These are phyloP conservation scores for Pyrenophora seminiperda DNA, from an alignment of 2,329 filamentous ascomycete species.

Conservation along the genomic window DNA sequence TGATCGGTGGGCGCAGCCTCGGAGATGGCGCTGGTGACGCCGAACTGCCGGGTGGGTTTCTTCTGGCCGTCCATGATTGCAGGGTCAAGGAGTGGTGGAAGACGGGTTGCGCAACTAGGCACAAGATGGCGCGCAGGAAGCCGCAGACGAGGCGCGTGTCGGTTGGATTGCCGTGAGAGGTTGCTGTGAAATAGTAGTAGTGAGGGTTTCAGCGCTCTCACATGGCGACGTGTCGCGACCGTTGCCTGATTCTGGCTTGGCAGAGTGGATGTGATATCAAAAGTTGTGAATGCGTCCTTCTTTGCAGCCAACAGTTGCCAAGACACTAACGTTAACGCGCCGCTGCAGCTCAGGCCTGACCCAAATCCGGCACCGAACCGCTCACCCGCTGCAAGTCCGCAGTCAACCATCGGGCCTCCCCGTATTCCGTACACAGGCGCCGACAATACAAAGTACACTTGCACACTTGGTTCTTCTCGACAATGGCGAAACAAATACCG, in stretches of 20 bases:
- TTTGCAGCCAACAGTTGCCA: conserved; percentile 23
- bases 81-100: conserved; percentile 6
- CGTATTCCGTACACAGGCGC: not conserved
- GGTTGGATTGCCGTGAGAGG: conserved; percentile 19
- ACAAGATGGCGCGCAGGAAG: conserved; percentile 20
- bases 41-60: conserved; percentile 55
- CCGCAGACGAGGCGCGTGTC: conserved; percentile 24
- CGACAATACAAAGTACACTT: too few relatives aligned
- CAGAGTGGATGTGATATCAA: conserved; percentile 24
- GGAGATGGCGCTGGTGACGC: conserved; percentile 85
- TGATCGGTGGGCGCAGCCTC: conserved; percentile 73
- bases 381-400: conserved; percentile 2
- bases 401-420: not conserved
- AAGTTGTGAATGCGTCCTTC: conserved; percentile 19
- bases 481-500: conserved; percentile 22
- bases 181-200: conserved; percentile 5
- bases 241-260: conserved; percentile 13
- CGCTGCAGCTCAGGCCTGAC: conserved; percentile 2
- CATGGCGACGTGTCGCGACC: conserved; percentile 37
- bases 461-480: not conserved
- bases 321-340: conserved; percentile 17
- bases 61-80: conserved; percentile 41
- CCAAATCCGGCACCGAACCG: not conserved
- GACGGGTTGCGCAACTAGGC: conserved; percentile 20
- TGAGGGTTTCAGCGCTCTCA: conserved; percentile 30